Percentiles rank a stretch among this genome's conserved stretches.
Conservation (phyloP, 139 green algal genomes). For the Coelastrella sp. region DNA sequence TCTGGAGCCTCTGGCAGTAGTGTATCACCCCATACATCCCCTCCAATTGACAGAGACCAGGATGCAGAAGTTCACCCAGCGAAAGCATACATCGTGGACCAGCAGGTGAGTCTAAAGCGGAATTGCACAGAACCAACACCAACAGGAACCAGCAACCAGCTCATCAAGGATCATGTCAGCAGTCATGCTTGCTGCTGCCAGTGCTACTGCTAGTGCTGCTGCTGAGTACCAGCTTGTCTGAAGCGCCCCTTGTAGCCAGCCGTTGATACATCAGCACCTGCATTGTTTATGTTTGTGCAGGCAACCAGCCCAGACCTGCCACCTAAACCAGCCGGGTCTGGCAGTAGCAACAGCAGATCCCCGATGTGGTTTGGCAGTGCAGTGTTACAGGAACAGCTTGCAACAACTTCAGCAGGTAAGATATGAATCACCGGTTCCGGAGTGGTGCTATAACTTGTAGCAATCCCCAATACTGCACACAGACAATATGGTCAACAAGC, state of each 20-base stretch:
- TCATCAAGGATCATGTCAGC: neutral
- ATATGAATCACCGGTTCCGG: too few species aligned
- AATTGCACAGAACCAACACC: neutral
- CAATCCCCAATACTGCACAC: neutral
- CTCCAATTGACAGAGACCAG: slow-evolving; percentile 10
- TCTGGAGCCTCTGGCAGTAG: neutral
- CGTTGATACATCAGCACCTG: too few species aligned
- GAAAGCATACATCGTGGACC: slow-evolving; percentile 33
- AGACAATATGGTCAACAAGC: too few species aligned
- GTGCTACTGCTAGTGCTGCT: neutral
- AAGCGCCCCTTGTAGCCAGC: neutral
- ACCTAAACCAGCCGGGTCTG: neutral
- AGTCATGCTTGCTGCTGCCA: too few species aligned
- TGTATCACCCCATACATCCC: slow-evolving; percentile 28
- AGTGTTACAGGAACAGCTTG: neutral
- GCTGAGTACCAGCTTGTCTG: neutral
- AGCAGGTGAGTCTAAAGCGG: neutral
- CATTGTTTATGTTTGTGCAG: neutral
- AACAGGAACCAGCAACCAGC: neutral
- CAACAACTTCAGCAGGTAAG: neutral
- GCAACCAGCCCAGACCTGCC: neutral
- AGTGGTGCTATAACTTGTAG: neutral
- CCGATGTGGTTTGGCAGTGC: slow-evolving; percentile 26
- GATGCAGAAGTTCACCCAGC: slow-evolving; percentile 34
- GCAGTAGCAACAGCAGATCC: neutral